Evolutionary conservation across 139 green algal genomes (phyloP), one percentile per base, ranked within the genome.

Genomic region (Coccomyxa sp.): DNA sequence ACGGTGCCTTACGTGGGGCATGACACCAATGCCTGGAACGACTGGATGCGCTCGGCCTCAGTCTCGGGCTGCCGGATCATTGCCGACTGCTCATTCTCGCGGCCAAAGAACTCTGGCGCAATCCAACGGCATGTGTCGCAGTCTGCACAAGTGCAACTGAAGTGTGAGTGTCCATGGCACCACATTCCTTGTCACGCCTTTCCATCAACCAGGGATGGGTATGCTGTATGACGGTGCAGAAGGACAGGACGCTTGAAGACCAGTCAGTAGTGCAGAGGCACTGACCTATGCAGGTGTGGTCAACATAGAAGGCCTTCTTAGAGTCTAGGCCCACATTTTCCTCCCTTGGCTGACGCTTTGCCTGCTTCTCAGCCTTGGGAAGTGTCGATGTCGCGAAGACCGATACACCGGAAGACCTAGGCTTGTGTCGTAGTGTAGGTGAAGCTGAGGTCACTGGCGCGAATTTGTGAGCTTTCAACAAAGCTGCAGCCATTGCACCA

Each of bases 91-190:
- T 58, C 39, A 6, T 80, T 82, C 31, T 82, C 82, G 5, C 85
- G 77, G 1, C 22, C 50, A 55, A 91, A 95, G 0, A 82, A 85
- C 18, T 78, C 76, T 6, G 92, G 92, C 1, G 84, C 85, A 88
- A 96, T 94, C 91, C 90, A 95, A 31, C 92, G 86, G 80, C 92
- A 97, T 0, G 89, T 94, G 72, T 94, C 90, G 79, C 90, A 95
- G 77, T 94, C 90, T 92, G 81, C 39, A 68, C 27, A 50, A 29
- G 37, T 77, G 50, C 27, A 55, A 72, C 7, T 9, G 31, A 76
- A 7, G 5, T 10, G 55, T n/a, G 58, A 64, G 27, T 1, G 0
- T 9, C 8, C 8, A 14, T 50, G 14, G 9, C 37, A 40, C 38
- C 29, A 70, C 0, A 37, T 50, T 39, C 40, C 35, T 71, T 35